Evolutionary conservation across 768 basidiomycete species (phyloP).

Genomic region (Xerocomellus amylosporus): DNA sequence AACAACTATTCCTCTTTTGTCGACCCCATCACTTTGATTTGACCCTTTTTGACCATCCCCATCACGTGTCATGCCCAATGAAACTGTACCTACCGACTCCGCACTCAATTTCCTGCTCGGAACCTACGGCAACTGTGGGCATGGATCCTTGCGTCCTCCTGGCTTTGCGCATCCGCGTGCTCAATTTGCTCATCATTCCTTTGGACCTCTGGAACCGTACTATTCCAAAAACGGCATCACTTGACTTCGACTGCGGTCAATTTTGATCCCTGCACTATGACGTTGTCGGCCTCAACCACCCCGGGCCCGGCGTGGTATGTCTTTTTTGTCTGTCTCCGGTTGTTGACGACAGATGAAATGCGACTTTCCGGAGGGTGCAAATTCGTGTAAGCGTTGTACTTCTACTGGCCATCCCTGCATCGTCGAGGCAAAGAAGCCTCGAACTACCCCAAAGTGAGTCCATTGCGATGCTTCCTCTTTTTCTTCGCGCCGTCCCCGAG

Average conservation of each 20-base stretch:
- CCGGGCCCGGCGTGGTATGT: constrained; percentile 12
- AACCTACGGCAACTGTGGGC: constrained; percentile 7
- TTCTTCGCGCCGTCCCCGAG: constrained; percentile 3
- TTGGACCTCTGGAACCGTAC: constrained; percentile 1
- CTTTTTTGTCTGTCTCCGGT: constrained; percentile 10
- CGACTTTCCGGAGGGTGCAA: constrained; percentile 68
- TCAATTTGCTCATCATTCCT: constrained; percentile 2
- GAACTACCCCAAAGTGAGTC: constrained; percentile 79
- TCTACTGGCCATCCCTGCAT: constrained; percentile 72
- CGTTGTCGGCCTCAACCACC: constrained; percentile 1
- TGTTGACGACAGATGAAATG: constrained; percentile 70
- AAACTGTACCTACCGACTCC: neutral
- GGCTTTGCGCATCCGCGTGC: neutral
- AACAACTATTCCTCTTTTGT: constrained; percentile 6
- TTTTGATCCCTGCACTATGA: constrained; percentile 7
- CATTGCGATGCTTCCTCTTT: constrained; percentile 14
- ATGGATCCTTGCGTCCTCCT: constrained; percentile 2
- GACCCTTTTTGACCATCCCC: neutral
- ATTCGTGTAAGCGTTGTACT: constrained; percentile 78
- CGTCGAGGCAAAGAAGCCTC: constrained; percentile 79
- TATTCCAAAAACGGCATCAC: constrained; percentile 13
- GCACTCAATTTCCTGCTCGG: constrained; percentile 14
- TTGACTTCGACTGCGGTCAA: constrained; percentile 6
- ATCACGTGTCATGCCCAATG: constrained; percentile 1
- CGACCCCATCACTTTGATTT: neutral